Base-by-base conservation (phyloP, 75 land plant species). In the Sequoia sempervirens region DNA sequence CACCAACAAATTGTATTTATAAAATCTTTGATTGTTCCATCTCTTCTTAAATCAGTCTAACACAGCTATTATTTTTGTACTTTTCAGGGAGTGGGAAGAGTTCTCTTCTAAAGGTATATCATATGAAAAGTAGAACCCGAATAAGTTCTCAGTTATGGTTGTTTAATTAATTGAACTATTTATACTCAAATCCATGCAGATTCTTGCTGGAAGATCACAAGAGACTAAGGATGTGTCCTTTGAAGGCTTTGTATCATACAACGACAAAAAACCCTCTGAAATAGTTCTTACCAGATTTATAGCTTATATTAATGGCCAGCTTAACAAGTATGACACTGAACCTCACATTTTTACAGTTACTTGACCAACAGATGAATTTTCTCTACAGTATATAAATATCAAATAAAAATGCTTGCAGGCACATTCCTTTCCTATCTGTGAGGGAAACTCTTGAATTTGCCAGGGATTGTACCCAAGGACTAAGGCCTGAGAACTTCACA, bases 371-470 rank as follows among this genome's bases (percentile, higher is more conserved):
- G 18, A 18, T 38, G 26, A 28, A 70, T 12, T 28, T 70, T 3
- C 0, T 12, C 36, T 30, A 30, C 36, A 9, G 2, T 11, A 70
- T 32, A 70, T 32, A 11, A 13, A 32, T 30, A 4, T 70, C 3
- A 32, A 68, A 38, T 14, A 52, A 38, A 54, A 6, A 0, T 66
- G 47, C 30, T 40, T 53, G 75, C 36, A 84, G 84, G 56, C 89
- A 88, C 73, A 81, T 88, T 50, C 89, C 89, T 4, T 83, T 86
- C 83, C 46, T 88, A 50, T 82, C 89, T 28, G 89, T 88, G 45
- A 75, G 89, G 43, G 89, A 86, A 82, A 88, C 89, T 34, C 78
- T 88, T 45, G 87, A 88, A 79, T 88, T 88, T 86, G 89, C 89
- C 53, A 80, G 83, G 80, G 86, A 88, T 28, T 88, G 89, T 34